phyloP scores from a whole-genome alignment of 1,139 yeast species.

The Fermentozyma sake region DNA sequence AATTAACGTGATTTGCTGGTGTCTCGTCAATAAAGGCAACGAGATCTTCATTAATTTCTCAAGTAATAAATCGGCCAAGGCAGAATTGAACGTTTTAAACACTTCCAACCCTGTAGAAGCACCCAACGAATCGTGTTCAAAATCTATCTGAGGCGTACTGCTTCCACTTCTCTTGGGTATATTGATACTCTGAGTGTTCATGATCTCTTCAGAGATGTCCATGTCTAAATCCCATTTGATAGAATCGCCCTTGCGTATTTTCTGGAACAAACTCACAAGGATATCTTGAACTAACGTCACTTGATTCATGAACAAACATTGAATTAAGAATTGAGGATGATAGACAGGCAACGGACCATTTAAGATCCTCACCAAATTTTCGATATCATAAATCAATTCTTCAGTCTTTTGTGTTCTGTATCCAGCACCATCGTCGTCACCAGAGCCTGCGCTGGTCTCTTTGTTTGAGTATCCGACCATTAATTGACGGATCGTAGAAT shows the following conservation, averaged over 20 bases:
- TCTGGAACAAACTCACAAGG: conserved; percentile 48
- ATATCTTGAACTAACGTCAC: conserved; percentile 53
- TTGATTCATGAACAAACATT: conserved; percentile 65
- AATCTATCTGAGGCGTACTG: conserved; percentile 4
- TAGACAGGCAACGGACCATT: conserved; percentile 89
- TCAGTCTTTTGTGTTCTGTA: conserved; percentile 7
- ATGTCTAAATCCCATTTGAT: conserved; percentile 36
- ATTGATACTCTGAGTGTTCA: conserved; percentile 3
- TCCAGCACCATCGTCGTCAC: conserved; percentile 32
- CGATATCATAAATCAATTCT: conserved; percentile 24
- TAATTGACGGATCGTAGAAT: conserved; percentile 40
- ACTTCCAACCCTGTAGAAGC: conserved; percentile 16
- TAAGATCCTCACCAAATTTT: conserved; percentile 64
- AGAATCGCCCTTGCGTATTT: conserved; percentile 36
- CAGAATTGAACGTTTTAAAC: conserved; percentile 37
- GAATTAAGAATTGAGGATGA: conserved; percentile 88
- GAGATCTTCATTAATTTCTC: conserved; percentile 62
- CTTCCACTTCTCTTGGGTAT: conserved; percentile 4
- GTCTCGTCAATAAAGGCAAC: conserved; percentile 80
- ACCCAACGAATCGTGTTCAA: conserved; percentile 3
- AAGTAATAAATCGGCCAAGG: conserved; percentile 46
- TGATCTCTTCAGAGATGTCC: conserved; percentile 18
- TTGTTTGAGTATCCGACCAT: conserved; percentile 50
- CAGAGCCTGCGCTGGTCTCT: conserved; percentile 38
- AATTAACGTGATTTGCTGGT: conserved; percentile 81